Evolutionary conservation across 805 yeast genomes (phyloP), one percentile per base, ranked within the genome.

Genomic region (Lipomyces japonicus): DNA sequence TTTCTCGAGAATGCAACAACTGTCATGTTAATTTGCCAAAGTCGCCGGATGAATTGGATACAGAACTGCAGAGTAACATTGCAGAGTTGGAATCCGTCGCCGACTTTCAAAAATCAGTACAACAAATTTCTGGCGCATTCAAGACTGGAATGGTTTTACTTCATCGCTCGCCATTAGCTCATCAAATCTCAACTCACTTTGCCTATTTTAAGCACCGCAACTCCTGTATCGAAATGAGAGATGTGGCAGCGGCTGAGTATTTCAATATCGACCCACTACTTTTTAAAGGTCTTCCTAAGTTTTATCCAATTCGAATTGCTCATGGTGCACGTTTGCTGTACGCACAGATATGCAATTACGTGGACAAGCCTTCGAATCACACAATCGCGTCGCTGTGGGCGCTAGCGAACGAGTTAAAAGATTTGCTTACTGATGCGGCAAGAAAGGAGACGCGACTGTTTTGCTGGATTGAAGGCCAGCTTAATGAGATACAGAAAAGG

Each of bases 221-320:
- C 22, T n/a, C 35, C 46, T 21, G 53, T 19, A 24, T 10, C 36
- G 22, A 12, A 4, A 50, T 50, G 9, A 31, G 44, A 16, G 21
- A 37, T 24, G 9, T 44, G 7, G 26, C 34, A 22, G 42, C 41
- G 4, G 18, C 45, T 34, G 50, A 50, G 28, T 42, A 50, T 31
- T 44, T 44, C 21, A 3, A 19, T 6, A 49, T 44, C 24, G 53
- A 50, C 28, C 45, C 45, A 5, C 37, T 37, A 22, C 18, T 43
- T 12, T 39, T 30, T 24, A 23, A 39, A 1, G 21, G 14, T 12
- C 22, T 18, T 7, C 39, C 25, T 12, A 41, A 16, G 35, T 47
- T 30, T 31, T 19, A 32, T 19, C 43, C 46, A 4, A 19, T 39
- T 12, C 35, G 50, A 9, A 22, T 50, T 12, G 49, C 53, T 3